Base-by-base conservation (phyloP, 2,329 filamentous ascomycete species). In the Corynespora cassiicola region DNA sequence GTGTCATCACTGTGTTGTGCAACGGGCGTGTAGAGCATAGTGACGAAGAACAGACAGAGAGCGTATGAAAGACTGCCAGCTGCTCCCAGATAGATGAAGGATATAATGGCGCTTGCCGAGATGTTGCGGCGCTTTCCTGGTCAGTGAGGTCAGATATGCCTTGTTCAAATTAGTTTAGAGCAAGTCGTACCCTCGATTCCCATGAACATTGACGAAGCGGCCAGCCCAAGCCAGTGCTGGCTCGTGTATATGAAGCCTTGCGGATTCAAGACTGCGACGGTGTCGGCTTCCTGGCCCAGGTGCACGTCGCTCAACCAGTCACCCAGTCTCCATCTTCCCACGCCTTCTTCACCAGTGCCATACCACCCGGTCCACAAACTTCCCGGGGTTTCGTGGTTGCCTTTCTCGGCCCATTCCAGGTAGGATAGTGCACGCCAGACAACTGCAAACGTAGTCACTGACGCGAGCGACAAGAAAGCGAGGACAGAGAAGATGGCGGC, bases 191-290 rank as follows among this genome's bases (percentile, higher is more conserved):
- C 82, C 62, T 84, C 78, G 24, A 82, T 71, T 2, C 80, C 77
- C 19, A 85, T 68, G 42, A 84, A 76, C 28, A 80, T 65, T 36
- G 76, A 78, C 72, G 78, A 83, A 2, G 79, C 73, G 19, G 79
- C 66, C 9, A 76, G 70, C 18, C 74, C 76, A 9, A 80, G 67
- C 41, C 82, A 79, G 27, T 80, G 70, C 64, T 86, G 82, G 45
- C 80, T 79, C 6, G 77, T 80, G 78, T 82, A 85, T 75, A 81
- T 81, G 55, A 82, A 77, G 11, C 80, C 75, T 31, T 77, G 75
- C 3, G 75, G 70, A 32, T 74, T 78, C 52, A 78, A 76, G 6
- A 78, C 71, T 4, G 82, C 68, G 16, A 82, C 78, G 43, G 79
- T 75, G 40, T 81, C 70, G 8, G 75, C 74, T 57, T 82, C 77